A percentile compares a stretch with the other conserved stretches of the same genome.
Evolutionary conservation across 306 rosid genomes (phyloP).

Genomic region (Oemleria cerasiformis): DNA sequence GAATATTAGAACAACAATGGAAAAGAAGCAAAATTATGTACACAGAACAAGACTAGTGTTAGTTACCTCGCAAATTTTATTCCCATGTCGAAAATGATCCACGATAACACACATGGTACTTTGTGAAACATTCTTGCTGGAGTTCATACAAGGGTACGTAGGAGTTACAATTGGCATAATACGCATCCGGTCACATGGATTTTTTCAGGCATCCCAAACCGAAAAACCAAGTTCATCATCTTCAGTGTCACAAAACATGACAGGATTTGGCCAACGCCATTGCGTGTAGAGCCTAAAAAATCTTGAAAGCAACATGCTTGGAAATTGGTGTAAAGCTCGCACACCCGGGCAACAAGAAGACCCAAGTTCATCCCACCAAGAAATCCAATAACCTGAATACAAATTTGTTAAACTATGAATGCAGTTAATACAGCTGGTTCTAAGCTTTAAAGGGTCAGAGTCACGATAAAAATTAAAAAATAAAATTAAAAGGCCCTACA

Average conservation of each 20-base stretch:
- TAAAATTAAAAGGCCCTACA: too few species aligned
- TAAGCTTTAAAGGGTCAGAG: too few species aligned
- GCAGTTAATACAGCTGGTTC: too few species aligned
- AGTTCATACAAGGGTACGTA: conserved; percentile 98
- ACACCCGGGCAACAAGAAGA: conserved; percentile 79
- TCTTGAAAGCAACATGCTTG: conserved; percentile 91
- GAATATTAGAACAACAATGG: neutral
- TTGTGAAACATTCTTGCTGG: conserved; percentile 86
- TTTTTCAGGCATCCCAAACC: conserved; percentile 85
- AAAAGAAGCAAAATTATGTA: neutral
- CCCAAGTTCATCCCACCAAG: conserved; percentile 99
- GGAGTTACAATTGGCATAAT: conserved; percentile 94
- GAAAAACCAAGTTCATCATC: conserved; percentile 78
- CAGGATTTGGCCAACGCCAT: too few species aligned
- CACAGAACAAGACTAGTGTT: too few species aligned
- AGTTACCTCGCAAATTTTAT: conserved; percentile 73
- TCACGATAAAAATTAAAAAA: too few species aligned
- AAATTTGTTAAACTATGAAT: neutral
- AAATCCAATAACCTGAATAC: conserved; percentile 76
- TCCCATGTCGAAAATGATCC: conserved; percentile 73
- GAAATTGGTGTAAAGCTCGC: conserved; percentile 92
- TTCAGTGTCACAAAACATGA: conserved; percentile 85
- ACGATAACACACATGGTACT: conserved; percentile 94
- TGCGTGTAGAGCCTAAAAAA: conserved; percentile 91
- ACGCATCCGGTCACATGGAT: conserved; percentile 74